Conservation (phyloP, 1,284 basidiomycete genomes). For the Trametes hirsuta region DNA sequence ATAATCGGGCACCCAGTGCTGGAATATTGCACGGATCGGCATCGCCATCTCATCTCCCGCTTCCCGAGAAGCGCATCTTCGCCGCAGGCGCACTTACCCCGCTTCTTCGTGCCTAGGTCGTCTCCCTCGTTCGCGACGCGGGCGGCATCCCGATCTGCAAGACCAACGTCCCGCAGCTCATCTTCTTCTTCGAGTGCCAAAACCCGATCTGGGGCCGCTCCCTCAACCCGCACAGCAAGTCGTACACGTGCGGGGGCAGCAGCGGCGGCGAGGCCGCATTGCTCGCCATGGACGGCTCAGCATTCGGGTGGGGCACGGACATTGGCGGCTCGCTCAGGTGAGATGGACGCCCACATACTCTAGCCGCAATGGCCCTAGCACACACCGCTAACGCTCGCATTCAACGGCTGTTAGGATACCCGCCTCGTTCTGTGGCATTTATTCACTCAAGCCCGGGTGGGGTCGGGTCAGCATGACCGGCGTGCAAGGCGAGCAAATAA, state of each 20-base stretch:
- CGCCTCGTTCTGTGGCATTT: slow-evolving; percentile 79
- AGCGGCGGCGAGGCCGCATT: slow-evolving; percentile 82
- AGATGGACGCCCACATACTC: not conserved
- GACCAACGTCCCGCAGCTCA: slow-evolving; percentile 83
- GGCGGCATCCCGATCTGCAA: slow-evolving; percentile 68
- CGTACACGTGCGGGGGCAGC: slow-evolving; percentile 75
- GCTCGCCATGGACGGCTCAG: slow-evolving; percentile 75
- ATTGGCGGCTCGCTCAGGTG: slow-evolving; percentile 66
- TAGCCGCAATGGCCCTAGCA: not conserved
- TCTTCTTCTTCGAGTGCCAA: slow-evolving; percentile 86
- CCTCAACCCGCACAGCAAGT: slow-evolving; percentile 68
- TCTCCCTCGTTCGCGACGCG: slow-evolving; percentile 46
- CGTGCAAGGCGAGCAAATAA: slow-evolving; percentile 42
- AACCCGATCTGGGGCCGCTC: slow-evolving; percentile 84
- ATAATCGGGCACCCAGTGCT: not conserved
- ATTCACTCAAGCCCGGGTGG: slow-evolving; percentile 74
- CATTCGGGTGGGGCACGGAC: slow-evolving; percentile 81
- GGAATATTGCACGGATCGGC: not conserved
- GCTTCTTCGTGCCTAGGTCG: slow-evolving; percentile 37
- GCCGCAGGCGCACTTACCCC: not conserved
- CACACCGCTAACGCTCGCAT: not conserved
- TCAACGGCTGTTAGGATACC: slow-evolving; percentile 61
- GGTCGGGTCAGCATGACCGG: slow-evolving; percentile 57
- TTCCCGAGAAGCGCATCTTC: not conserved
- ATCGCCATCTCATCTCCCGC: not conserved